Base-by-base conservation (phyloP, 352 stramenopile genomes). In the Phytophthora meadii region DNA sequence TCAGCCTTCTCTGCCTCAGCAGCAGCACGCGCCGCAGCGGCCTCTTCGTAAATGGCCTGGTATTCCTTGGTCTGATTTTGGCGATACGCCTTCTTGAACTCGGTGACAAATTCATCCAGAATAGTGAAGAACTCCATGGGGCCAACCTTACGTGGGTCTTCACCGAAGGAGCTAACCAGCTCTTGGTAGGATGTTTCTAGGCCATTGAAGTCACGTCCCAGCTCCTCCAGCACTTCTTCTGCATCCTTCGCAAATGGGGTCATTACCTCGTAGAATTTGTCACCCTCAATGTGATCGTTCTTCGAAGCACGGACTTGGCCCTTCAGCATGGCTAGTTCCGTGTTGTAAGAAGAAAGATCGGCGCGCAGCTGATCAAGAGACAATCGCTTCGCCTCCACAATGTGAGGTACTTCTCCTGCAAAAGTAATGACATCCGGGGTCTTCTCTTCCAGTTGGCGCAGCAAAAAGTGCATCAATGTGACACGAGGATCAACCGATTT, bases 41-140 rank as follows among this genome's bases (percentile, higher is more conserved):
- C 82, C 40, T 71, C 76, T n/a, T 93, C 83, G 27, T 90, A 95
- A 41, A 94, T 92, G 2, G 77, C 50, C 51, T 92, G 79, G 49
- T 87, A 92, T 61, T 95, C 87, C 64, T 95, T 95, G 5, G 84
- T 93, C 50, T 95, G 87, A 40, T 95, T 95, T 63, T 93, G 83
- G 28, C 87, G 85, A 44, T 93, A 95, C 0, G 87, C 87, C 58
- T 95, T 95, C 70, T 95, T 95, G 61, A 95, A 93, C 48, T 94
- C 88, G 1, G 70, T 88, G 37, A 92, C 80, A 54, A 95, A 95
- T 52, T 94, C 84, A 47, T 94, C 82, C 42, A 95, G 22, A 52
- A 93, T 90, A 11, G 77, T 72, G 45, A 95, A 95, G 52, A 94
- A 95, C 22, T 94, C 85, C 61, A 89, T 93, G 2, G 88, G 83